These are phyloP conservation scores for Saturnispora dispora DNA, from an alignment of 805 yeast genomes.

Conservation along the genomic window DNA sequence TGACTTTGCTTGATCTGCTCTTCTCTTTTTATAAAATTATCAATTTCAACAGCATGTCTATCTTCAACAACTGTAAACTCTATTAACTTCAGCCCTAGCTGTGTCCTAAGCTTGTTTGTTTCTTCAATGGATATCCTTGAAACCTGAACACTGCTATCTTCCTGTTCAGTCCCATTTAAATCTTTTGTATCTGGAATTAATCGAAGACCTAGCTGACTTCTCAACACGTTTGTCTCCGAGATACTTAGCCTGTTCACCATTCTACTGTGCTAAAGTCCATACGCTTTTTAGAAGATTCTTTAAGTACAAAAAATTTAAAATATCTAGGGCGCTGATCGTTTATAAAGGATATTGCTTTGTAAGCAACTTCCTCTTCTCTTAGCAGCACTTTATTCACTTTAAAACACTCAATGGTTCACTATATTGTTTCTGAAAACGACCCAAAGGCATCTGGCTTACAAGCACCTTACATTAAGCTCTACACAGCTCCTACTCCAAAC, in stretches of 20 bases:
- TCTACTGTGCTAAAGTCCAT: too few species aligned
- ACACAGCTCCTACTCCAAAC: constrained; percentile 37
- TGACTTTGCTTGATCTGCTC: constrained; percentile 26
- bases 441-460: constrained; percentile 25
- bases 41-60: constrained; percentile 23
- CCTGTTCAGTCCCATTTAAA: background rate
- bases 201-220: constrained; percentile 16
- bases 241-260: constrained; percentile 7
- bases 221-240: constrained; percentile 19
- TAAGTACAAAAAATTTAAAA: background rate
- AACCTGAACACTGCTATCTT: background rate
- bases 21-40: constrained; percentile 31
- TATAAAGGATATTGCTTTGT: background rate
- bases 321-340: background rate
- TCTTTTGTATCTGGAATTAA: background rate
- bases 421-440: constrained; percentile 27
- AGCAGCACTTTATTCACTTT: background rate
- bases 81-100: constrained; percentile 35
- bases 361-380: background rate
- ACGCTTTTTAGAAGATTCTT: background rate
- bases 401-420: constrained; percentile 23
- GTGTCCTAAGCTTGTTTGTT: constrained; percentile 37
- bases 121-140: constrained; percentile 32
- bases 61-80: background rate
- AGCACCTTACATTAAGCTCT: constrained; percentile 37